Conservation (phyloP, 83 land plant species). For the Thuja plicata region DNA sequence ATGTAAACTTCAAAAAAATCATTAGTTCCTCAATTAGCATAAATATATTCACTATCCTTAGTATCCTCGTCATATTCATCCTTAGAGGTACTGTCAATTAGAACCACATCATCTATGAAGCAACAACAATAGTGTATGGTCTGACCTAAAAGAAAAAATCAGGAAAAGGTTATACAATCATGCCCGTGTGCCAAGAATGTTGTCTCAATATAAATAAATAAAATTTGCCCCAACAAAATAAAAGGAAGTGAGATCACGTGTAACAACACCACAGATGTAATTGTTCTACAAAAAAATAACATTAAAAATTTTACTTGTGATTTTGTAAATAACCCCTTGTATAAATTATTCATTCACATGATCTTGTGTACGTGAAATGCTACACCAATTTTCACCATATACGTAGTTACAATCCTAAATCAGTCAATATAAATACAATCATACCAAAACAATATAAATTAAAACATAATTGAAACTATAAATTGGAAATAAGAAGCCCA, state of each 20-base stretch:
- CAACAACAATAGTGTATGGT: constrained; percentile 53
- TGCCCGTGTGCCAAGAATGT: not conserved
- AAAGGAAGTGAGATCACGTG: not conserved
- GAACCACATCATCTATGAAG: constrained; percentile 33
- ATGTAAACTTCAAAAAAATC: constrained; percentile 16
- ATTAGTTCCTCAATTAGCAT: constrained; percentile 26
- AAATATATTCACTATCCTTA: constrained; percentile 21
- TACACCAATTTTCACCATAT: no score
- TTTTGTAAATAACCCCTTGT: not conserved
- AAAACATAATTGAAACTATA: no score
- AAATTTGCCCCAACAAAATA: not conserved
- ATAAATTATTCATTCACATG: no score
- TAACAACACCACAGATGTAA: not conserved
- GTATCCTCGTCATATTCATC: constrained; percentile 13
- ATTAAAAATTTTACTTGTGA: not conserved
- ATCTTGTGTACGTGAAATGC: no score
- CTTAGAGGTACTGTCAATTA: constrained; percentile 21
- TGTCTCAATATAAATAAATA: not conserved
- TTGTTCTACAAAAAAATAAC: not conserved
- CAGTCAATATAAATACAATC: no score
- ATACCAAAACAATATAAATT: no score
- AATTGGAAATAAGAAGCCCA: not conserved
- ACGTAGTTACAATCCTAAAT: no score
- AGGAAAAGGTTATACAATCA: not conserved
- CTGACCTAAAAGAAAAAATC: constrained; percentile 44